These are phyloP conservation scores for Metschnikowia continentalis DNA, from an alignment of 805 yeast species.

Conservation along the genomic window DNA sequence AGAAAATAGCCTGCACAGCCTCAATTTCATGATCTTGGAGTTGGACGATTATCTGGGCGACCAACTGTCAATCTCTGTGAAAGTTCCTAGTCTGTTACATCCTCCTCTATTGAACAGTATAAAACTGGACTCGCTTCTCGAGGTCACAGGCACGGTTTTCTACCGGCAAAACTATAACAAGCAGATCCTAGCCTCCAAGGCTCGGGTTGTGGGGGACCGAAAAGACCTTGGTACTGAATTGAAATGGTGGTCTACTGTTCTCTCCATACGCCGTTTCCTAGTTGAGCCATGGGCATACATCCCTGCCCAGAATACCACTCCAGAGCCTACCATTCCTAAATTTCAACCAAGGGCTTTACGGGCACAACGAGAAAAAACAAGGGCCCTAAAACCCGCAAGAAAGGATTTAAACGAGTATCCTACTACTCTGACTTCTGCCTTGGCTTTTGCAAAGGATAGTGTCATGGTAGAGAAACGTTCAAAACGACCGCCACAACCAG, in stretches of 20 bases:
- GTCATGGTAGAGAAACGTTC: neutral
- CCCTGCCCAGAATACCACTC: neutral
- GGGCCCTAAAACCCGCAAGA: neutral
- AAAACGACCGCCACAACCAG: neutral
- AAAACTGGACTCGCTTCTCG: constrained; percentile 23
- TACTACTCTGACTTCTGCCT: neutral
- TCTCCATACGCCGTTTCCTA: constrained; percentile 20
- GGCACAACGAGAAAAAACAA: constrained; percentile 76
- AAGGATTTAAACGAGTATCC: neutral
- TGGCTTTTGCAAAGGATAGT: neutral
- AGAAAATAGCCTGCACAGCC: constrained; percentile 1
- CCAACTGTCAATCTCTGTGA: constrained; percentile 25
- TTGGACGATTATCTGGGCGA: constrained; percentile 36
- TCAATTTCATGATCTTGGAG: constrained; percentile 17
- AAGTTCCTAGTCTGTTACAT: constrained; percentile 14
- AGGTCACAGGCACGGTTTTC: constrained; percentile 20
- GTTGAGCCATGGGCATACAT: constrained; percentile 26
- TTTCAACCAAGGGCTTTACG: constrained; percentile 83
- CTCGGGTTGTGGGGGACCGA: constrained; percentile 15
- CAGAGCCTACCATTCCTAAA: constrained; percentile 11
- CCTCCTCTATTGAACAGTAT: constrained; percentile 14
- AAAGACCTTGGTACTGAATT: constrained; percentile 24
- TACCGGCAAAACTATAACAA: constrained; percentile 6
- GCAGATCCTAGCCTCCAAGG: constrained; percentile 7
- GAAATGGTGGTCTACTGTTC: constrained; percentile 24